Evolutionary conservation across 2,329 filamentous ascomycete species (phyloP), one percentile per base, ranked within the genome.

Genomic region (Fusarium foetens): DNA sequence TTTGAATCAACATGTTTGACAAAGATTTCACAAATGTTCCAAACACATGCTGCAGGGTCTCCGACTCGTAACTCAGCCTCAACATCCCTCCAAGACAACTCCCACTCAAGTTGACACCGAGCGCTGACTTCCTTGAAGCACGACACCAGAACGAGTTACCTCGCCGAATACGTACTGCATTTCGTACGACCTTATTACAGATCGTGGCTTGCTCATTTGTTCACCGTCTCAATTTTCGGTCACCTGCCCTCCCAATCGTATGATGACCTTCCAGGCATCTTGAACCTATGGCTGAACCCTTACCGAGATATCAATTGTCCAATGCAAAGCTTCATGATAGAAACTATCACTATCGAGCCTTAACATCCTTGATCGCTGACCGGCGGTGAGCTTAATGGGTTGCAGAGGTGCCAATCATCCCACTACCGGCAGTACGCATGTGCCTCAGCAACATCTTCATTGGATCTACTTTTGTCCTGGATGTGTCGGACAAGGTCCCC

Each of bases 201-300:
- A 69, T 58, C 35, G 61, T 73, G 65, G 73, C 75, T 76, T 76
- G 52, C 61, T 58, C 51, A 66, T 43, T 60, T 68, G 53, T 72
- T 75, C 74, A 76, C 73, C 70, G 71, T 75, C 71, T 76, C 60
- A 54, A 62, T 49, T 51, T 68, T 70, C 53, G 66, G 73, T 77
- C 75, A 76, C 63, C 73, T 76, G 66, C 55, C 39, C 52, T 53
- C 42, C 49, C 42, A 49, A 67, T 75, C 73, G 71, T 75, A 76
- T 74, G 73, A 76, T 76, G 58, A 11, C 59, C 53, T 55, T 55
- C 53, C 71, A 71, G 48, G 49, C 53, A 67, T 46, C 58, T 41
- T 21, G 35, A 59, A 58, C 49, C 66, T 49, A 48, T 42, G 29
- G 27, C 55, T 54, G 59, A 54, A 46, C 54, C 42, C 49, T 70